Conservation (phyloP, 768 basidiomycete species). For the Termitomyces sp. region DNA sequence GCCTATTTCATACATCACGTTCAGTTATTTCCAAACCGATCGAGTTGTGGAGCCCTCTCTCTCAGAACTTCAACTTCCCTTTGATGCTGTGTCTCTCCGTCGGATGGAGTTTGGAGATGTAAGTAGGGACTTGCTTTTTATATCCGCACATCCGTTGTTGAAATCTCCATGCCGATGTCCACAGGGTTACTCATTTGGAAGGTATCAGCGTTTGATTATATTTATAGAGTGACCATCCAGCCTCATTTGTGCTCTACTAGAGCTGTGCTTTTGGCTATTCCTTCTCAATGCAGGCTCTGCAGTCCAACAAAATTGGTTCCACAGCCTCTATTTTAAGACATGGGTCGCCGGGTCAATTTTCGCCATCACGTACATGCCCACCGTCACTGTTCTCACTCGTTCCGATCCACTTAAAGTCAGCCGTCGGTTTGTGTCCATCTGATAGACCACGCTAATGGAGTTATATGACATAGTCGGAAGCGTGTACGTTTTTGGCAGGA, state of each 20-base stretch:
- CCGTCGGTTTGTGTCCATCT: not conserved
- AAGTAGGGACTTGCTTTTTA: constrained; percentile 16
- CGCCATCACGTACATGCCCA: constrained; percentile 62
- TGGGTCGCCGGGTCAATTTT: constrained; percentile 64
- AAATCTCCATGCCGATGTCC: not conserved
- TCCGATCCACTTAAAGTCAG: constrained; percentile 52
- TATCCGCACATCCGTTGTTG: not conserved
- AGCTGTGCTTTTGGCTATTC: constrained; percentile 87
- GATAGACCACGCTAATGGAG: not conserved
- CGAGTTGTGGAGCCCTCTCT: constrained; percentile 44
- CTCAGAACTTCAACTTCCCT: constrained; percentile 54
- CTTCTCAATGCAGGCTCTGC: constrained; percentile 58
- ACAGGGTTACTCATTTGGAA: constrained; percentile 75
- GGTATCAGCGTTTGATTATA: constrained; percentile 32
- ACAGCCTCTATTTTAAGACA: constrained; percentile 63
- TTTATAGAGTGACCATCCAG: not conserved
- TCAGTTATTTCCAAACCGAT: constrained; percentile 65
- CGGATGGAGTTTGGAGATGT: constrained; percentile 77
- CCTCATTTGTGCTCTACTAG: constrained; percentile 27
- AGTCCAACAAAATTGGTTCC: constrained; percentile 71
- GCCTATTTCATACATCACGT: not conserved
- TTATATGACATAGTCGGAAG: constrained; percentile 49
- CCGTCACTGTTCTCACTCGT: constrained; percentile 61
- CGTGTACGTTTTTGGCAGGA: constrained; percentile 64
- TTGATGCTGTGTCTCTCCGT: constrained; percentile 58